These are phyloP conservation scores for Quillaja saponaria DNA, from an alignment of 306 rosid species.

Conservation along the genomic window DNA sequence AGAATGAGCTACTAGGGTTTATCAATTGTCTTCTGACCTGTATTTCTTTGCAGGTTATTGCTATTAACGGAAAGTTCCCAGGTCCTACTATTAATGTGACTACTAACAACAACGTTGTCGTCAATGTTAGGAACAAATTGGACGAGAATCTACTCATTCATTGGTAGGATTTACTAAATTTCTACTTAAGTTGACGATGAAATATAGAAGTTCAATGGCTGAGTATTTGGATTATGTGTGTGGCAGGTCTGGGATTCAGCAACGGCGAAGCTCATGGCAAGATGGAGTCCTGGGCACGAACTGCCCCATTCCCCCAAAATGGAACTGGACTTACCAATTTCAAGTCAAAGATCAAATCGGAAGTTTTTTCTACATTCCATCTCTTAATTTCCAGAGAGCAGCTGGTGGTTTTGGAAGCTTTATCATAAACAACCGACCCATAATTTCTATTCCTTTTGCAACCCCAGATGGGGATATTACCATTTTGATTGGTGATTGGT, in stretches of 20 bases:
- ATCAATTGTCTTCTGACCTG: conserved; percentile 24
- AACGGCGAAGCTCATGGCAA: conserved; percentile 85
- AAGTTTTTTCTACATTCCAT: conserved; percentile 92
- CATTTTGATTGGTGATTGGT: conserved; percentile 88
- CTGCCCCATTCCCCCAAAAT: conserved; percentile 94
- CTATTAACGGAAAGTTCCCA: conserved; percentile 75
- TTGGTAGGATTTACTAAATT: conserved; percentile 52
- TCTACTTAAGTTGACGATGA: conserved; percentile 6
- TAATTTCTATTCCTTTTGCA: conserved; percentile 81
- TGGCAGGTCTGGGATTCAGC: conserved; percentile 89
- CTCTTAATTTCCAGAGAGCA: conserved; percentile 88
- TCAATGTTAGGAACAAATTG: conserved; percentile 86
- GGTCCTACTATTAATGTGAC: conserved; percentile 86
- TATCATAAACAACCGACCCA: conserved; percentile 57
- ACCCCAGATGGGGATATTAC: conserved; percentile 76
- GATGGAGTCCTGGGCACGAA: conserved; percentile 94
- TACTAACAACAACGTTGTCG: conserved; percentile 79
- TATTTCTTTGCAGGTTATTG: conserved; percentile 74
- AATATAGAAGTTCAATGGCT: conserved; percentile 16
- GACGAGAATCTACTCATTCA: conserved; percentile 82
- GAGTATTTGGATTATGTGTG: conserved; percentile 23
- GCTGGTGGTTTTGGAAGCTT: conserved; percentile 90
- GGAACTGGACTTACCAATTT: conserved; percentile 97
- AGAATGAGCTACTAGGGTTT: neutral
- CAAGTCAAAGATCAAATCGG: conserved; percentile 98